These are phyloP conservation scores for Colletotrichum eremochloae DNA, from an alignment of 2,329 filamentous ascomycete species.

Conservation along the genomic window DNA sequence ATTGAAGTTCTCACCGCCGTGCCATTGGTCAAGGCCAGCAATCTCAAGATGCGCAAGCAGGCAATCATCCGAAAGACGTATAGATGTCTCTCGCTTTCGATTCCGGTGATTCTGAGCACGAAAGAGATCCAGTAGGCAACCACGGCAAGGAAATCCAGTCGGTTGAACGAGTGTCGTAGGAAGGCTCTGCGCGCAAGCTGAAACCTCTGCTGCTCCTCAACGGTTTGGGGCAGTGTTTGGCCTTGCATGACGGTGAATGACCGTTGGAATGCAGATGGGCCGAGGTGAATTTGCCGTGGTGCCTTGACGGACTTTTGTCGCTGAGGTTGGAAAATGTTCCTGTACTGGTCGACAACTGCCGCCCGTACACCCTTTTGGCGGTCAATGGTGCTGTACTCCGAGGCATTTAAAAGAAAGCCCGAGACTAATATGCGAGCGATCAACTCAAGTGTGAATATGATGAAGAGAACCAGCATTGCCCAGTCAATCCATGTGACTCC, in stretches of 20 bases:
- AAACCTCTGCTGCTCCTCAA: slow-evolving; percentile 83
- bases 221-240: slow-evolving; percentile 70
- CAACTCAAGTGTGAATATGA: slow-evolving; percentile 90
- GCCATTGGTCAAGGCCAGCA: slow-evolving; percentile 92
- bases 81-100: slow-evolving; percentile 79
- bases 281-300: slow-evolving; percentile 59
- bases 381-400: slow-evolving; percentile 92
- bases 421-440: slow-evolving; percentile 90
- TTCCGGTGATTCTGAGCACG: slow-evolving; percentile 74
- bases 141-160: slow-evolving; percentile 93
- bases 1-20: slow-evolving; percentile 76
- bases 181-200: slow-evolving; percentile 93
- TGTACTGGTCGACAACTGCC: slow-evolving; percentile 81
- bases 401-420: slow-evolving; percentile 89
- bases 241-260: slow-evolving; percentile 83
- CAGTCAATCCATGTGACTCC: slow-evolving; percentile 80
- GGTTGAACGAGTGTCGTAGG: slow-evolving; percentile 93
- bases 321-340: slow-evolving; percentile 84
- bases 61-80: slow-evolving; percentile 98
- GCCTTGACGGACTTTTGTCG: slow-evolving; percentile 76
- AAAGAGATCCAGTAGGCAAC: slow-evolving; percentile 97
- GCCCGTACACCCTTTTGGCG: slow-evolving; percentile 80
- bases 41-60: slow-evolving; percentile 89
- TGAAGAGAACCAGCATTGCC: slow-evolving; percentile 84
- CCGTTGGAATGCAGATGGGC: slow-evolving; percentile 77